phyloP scores from a whole-genome alignment of 1,284 basidiomycete genomes.

The Baeospora myosura region DNA sequence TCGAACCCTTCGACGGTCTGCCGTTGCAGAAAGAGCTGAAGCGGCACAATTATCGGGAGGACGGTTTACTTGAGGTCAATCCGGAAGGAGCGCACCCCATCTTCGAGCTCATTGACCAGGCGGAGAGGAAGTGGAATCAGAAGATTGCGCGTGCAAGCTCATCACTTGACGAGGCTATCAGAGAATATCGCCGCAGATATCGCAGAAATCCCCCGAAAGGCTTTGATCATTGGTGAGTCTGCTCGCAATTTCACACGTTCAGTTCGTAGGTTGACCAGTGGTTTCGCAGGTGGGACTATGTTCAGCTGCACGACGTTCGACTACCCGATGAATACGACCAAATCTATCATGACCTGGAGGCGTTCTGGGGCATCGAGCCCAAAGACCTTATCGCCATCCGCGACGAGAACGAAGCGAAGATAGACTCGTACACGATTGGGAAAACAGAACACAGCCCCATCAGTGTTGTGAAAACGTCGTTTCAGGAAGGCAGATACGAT shows the following conservation, averaged over 20 bases:
- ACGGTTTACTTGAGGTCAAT: conserved; percentile 33
- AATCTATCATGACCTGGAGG: conserved; percentile 42
- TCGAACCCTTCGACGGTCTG: no score
- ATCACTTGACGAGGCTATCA: conserved; percentile 46
- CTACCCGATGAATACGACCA: conserved; percentile 50
- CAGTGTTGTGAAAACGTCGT: conserved; percentile 23
- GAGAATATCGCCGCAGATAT: conserved; percentile 48
- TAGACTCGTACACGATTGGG: conserved; percentile 33
- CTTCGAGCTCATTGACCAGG: conserved; percentile 44
- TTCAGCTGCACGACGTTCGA: conserved; percentile 41
- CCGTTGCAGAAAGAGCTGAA: no score
- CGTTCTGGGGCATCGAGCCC: conserved; percentile 45
- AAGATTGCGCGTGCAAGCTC: conserved; percentile 47
- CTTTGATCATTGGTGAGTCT: conserved; percentile 43
- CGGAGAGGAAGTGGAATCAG: conserved; percentile 42
- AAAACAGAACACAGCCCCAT: conserved; percentile 23
- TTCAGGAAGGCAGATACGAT: conserved; percentile 22
- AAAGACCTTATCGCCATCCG: conserved; percentile 28
- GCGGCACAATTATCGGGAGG: conserved; percentile 16
- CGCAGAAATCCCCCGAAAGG: conserved; percentile 41
- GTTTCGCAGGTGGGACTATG: conserved; percentile 49
- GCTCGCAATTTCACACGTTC: neutral
- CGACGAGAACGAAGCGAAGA: conserved; percentile 26
- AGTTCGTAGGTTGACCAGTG: conserved; percentile 20
- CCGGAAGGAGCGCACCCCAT: conserved; percentile 41